Percentiles rank a stretch among this genome's conserved stretches.
Evolutionary conservation across 2,329 filamentous ascomycete genomes (phyloP).

Genomic region (Blastomyces gilchristii): DNA sequence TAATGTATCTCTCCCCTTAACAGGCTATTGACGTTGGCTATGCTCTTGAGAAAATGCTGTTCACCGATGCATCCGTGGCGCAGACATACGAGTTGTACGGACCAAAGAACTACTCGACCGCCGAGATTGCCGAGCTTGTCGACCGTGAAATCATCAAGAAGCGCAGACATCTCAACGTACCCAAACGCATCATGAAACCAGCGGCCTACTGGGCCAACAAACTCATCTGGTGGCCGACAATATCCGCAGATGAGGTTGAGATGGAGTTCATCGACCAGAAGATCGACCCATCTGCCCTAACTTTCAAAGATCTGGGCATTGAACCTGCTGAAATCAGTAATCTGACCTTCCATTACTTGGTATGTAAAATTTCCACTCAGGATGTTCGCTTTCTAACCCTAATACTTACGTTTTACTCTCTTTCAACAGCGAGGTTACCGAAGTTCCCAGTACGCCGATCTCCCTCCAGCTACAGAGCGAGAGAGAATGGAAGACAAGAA

Average conservation of each 20-base stretch:
- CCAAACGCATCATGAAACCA: constrained; percentile 69
- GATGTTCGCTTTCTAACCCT: background rate
- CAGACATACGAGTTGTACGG: constrained; percentile 94
- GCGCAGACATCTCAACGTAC: constrained; percentile 82
- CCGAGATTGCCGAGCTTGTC: constrained; percentile 75
- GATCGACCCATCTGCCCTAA: constrained; percentile 86
- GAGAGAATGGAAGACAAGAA: constrained; percentile 94
- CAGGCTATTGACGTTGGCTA: constrained; percentile 81
- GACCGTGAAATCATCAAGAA: constrained; percentile 88
- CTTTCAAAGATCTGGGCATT: constrained; percentile 86
- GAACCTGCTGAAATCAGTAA: constrained; percentile 76
- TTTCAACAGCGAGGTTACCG: constrained; percentile 69
- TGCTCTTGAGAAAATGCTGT: constrained; percentile 79
- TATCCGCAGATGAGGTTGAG: constrained; percentile 77
- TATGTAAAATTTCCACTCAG: constrained; percentile 39
- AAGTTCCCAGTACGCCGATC: constrained; percentile 78
- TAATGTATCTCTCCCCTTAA: constrained; percentile 11
- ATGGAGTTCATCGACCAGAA: constrained; percentile 85
- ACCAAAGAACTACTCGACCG: constrained; percentile 81
- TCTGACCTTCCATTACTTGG: constrained; percentile 88
- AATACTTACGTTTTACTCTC: constrained; percentile 7
- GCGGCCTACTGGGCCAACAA: constrained; percentile 65
- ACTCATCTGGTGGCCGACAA: constrained; percentile 76
- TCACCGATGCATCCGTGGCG: constrained; percentile 79
- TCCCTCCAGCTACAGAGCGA: constrained; percentile 87